A percentile compares a stretch with the other conserved stretches of the same genome.
phyloP scores from a whole-genome alignment of 2,329 filamentous ascomycete genomes.

The Cladosporium halotolerans region DNA sequence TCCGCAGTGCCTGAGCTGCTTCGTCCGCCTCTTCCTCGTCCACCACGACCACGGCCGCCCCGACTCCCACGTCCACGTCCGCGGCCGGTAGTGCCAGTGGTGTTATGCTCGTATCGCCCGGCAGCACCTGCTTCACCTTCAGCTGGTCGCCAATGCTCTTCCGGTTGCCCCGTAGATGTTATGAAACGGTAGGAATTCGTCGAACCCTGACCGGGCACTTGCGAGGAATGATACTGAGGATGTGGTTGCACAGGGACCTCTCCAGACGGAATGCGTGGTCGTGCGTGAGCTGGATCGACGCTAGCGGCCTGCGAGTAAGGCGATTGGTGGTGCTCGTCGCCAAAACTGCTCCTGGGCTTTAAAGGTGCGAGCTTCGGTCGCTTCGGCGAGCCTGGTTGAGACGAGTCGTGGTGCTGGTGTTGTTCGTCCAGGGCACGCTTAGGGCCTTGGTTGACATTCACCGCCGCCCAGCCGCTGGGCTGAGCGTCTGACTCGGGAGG shows the following conservation, averaged over 20 bases:
- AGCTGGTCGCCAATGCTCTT: constrained; percentile 25
- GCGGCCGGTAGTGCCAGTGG: neutral
- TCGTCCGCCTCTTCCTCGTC: constrained; percentile 31
- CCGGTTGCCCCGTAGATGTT: constrained; percentile 25
- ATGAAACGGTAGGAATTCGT: constrained; percentile 28
- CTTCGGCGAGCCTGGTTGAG: constrained; percentile 37
- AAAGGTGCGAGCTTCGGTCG: constrained; percentile 38
- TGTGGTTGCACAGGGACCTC: neutral
- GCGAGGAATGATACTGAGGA: constrained; percentile 15
- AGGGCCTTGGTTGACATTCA: constrained; percentile 36
- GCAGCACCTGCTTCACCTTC: constrained; percentile 7
- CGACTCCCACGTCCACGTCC: constrained; percentile 19
- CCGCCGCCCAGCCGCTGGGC: constrained; percentile 37
- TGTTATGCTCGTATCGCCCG: constrained; percentile 1
- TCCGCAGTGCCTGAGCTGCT: constrained; percentile 18
- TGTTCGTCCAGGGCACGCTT: constrained; percentile 38
- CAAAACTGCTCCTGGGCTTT: constrained; percentile 28
- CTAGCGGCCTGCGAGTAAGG: constrained; percentile 5
- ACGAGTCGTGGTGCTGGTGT: constrained; percentile 25
- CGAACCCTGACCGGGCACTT: constrained; percentile 14
- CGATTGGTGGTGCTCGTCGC: constrained; percentile 21
- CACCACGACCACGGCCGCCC: constrained; percentile 29
- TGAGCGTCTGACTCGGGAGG: constrained; percentile 18
- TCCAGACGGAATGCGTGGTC: constrained; percentile 1
- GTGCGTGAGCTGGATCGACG: neutral